Evolutionary conservation across 495 filamentous ascomycete species (phyloP).

Genomic region (Lepraria neglecta): DNA sequence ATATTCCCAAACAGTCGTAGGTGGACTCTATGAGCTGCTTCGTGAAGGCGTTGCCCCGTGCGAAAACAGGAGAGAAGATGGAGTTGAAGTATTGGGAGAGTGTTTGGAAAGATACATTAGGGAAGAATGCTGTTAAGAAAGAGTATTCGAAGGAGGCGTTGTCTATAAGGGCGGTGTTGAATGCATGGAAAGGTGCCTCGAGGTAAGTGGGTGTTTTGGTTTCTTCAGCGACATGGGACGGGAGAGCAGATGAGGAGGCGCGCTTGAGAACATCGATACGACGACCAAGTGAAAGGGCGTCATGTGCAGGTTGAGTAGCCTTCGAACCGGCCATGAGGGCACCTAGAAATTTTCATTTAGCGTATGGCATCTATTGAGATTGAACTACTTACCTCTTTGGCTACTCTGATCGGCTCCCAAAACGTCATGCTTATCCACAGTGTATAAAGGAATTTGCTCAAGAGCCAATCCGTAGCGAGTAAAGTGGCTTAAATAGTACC

Average conservation of each 20-base stretch:
- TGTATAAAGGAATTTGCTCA: slow-evolving; percentile 74
- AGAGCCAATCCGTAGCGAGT: slow-evolving; percentile 78
- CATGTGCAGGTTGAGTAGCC: slow-evolving; percentile 48
- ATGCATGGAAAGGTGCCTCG: slow-evolving; percentile 84
- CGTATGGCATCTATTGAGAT: background rate
- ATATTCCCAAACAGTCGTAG: slow-evolving; percentile 74
- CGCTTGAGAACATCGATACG: slow-evolving; percentile 72
- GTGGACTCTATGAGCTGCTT: slow-evolving; percentile 68
- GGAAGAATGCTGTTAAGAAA: slow-evolving; percentile 87
- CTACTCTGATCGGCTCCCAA: slow-evolving; percentile 64
- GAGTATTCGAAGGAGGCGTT: slow-evolving; percentile 93
- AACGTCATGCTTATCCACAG: slow-evolving; percentile 76
- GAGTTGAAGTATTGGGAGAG: slow-evolving; percentile 62
- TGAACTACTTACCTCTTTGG: slow-evolving; percentile 46
- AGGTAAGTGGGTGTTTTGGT: slow-evolving; percentile 78
- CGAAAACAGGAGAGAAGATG: slow-evolving; percentile 80
- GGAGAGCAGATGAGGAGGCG: slow-evolving; percentile 61
- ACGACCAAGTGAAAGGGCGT: slow-evolving; percentile 81
- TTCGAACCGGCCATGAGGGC: slow-evolving; percentile 40
- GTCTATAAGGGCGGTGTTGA: slow-evolving; percentile 88
- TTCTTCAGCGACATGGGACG: slow-evolving; percentile 82
- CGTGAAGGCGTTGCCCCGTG: slow-evolving; percentile 68
- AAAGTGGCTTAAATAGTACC: slow-evolving; percentile 94
- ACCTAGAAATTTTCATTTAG: slow-evolving; percentile 35
- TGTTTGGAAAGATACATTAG: slow-evolving; percentile 43